Base-by-base conservation (phyloP, 257 asterid species). In the Haberlea rhodopensis region DNA sequence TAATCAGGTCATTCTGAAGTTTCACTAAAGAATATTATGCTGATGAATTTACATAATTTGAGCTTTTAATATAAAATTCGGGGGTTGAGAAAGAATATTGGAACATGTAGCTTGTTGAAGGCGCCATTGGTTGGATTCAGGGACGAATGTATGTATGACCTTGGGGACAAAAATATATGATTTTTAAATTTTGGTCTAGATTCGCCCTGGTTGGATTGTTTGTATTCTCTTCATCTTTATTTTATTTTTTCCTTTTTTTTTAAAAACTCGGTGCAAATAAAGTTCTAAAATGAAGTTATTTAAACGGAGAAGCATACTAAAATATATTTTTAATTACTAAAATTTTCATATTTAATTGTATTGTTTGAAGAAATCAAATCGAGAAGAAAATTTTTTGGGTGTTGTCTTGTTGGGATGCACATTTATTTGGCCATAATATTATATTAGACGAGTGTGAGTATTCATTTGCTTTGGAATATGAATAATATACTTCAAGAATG, bases 21-120 rank as follows among this genome's bases (percentile, higher is more conserved):
- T 80, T 83, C 80, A 71, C 31, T 25, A 60, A 62, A 15, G 68
- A 71, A 59, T 60, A 65, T 73, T n/a, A n/a, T n/a, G 18, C 48
- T 1, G 16, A 34, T 0, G 45, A 34, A 28, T 28, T 28, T 28
- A 3, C 0, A 28, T 28, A 3, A 28, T 28, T 28, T 28, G 32
- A 28, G 5, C 3, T 28, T 28, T 6, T 2, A 0, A 28, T 58
- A 29, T 62, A 68, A 49, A 64, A 70, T 40, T 56, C 11, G 25
- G 51, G 48, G 52, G 6, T 74, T 49, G 81, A 32, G 43, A 29
- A 29, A 40, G 48, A 40, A 40, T 40, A 40, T 13, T 40, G 18
- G 48, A 40, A 40, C 45, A 40, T 40, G 48, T 40, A 40, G 18
- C 18, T 40, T 11, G 48, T 40, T 40, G 48, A 40, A 11, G 18